These are phyloP conservation scores for Arxiozyma telluris DNA, from an alignment of 1,139 yeast species.

Conservation along the genomic window DNA sequence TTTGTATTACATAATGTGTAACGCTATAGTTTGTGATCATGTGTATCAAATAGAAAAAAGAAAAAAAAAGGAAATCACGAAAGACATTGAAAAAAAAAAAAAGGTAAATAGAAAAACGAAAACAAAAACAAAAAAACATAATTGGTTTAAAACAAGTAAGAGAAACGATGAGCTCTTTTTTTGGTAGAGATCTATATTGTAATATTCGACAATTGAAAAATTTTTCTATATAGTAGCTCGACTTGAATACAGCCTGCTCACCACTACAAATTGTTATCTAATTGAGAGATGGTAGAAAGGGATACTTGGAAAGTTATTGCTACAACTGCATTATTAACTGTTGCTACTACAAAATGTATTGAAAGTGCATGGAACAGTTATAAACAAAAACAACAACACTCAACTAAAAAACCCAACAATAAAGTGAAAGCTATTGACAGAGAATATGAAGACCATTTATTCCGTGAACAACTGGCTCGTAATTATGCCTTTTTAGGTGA, in stretches of 20 bases:
- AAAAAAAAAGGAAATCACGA: no score
- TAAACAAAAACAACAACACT: constrained; percentile 5
- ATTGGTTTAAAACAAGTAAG: neutral
- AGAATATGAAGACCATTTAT: constrained; percentile 59
- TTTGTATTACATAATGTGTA: no score
- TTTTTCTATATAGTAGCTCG: no score
- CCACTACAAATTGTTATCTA: neutral
- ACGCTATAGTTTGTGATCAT: neutral
- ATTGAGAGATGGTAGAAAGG: constrained; percentile 7
- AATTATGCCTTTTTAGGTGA: constrained; percentile 86
- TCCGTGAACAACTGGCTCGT: constrained; percentile 84
- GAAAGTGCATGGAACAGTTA: constrained; percentile 20
- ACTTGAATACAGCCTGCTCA: no score
- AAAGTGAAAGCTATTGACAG: constrained; percentile 6
- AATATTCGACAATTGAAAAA: no score
- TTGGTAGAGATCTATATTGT: no score
- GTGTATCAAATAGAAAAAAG: neutral
- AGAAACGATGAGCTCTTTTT: no score
- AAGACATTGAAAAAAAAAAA: no score
- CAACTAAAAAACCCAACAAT: constrained; percentile 6
- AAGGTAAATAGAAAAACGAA: no score
- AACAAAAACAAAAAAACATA: no score
- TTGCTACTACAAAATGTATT: constrained; percentile 20
- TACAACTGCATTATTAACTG: constrained; percentile 24
- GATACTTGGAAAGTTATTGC: constrained; percentile 24